Conservation (phyloP, 371 early-diverging fungal genomes). For the Sporodiniella umbellata region DNA sequence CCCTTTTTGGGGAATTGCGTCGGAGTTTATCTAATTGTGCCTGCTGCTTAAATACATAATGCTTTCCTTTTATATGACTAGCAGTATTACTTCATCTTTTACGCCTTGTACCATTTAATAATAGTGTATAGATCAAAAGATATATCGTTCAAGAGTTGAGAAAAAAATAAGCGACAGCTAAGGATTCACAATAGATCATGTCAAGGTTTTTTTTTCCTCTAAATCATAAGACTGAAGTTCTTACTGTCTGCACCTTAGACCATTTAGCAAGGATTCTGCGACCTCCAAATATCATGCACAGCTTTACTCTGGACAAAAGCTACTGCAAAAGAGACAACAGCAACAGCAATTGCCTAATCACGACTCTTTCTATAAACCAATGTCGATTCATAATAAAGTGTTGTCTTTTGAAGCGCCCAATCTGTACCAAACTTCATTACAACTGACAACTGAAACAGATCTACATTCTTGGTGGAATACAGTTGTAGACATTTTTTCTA, state of each 20-base stretch:
- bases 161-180: not conserved
- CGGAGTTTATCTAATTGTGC: not conserved
- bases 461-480: constrained; percentile 46
- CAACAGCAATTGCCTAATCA: constrained; percentile 4
- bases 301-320: constrained; percentile 37
- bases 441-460: constrained; percentile 40
- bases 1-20: not conserved
- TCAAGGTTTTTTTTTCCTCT: not conserved
- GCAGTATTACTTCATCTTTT: not conserved
- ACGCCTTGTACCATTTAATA: no score
- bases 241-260: not conserved
- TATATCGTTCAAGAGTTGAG: not conserved
- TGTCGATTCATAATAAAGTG: constrained; percentile 18
- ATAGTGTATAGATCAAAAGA: not conserved
- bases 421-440: constrained; percentile 41
- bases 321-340: constrained; percentile 30
- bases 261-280: constrained; percentile 14
- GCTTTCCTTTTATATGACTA: not conserved
- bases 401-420: constrained; percentile 44
- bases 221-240: not conserved
- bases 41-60: not conserved
- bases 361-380: constrained; percentile 10
- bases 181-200: not conserved
- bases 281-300: constrained; percentile 49
- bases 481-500: constrained; percentile 36